Evolutionary conservation across 495 filamentous ascomycete genomes (phyloP).

Genomic region (Lepraria neglecta): DNA sequence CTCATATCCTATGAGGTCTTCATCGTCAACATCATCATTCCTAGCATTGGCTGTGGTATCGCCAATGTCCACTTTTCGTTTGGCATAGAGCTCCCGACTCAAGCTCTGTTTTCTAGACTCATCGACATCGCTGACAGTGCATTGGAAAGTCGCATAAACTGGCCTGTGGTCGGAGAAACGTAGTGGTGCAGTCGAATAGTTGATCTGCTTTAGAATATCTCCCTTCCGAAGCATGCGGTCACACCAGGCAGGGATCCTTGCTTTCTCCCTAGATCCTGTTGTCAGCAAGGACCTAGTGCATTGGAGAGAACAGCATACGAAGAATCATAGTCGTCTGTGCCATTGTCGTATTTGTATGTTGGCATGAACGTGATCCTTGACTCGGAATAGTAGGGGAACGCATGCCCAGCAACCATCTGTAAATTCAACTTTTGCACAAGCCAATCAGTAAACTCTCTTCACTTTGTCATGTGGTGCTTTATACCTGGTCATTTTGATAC

Average conservation of each 20-base stretch:
- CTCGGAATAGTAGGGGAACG: conserved; percentile 89
- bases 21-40: conserved; percentile 59
- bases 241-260: conserved; percentile 93
- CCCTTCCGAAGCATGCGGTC: conserved; percentile 89
- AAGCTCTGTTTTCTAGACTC: conserved; percentile 64
- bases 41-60: conserved; percentile 38
- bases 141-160: conserved; percentile 83
- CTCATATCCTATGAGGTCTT: conserved; percentile 66
- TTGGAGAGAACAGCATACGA: conserved; percentile 55
- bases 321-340: conserved; percentile 80
- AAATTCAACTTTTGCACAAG: conserved; percentile 65
- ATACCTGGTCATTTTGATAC: conserved; percentile 88
- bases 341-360: conserved; percentile 93
- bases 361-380: conserved; percentile 76
- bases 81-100: conserved; percentile 62
- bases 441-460: not conserved
- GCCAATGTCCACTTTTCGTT: conserved; percentile 55
- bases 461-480: conserved; percentile 1
- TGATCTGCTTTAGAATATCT: conserved; percentile 67
- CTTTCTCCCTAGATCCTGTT: conserved; percentile 62
- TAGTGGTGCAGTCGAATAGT: conserved; percentile 71
- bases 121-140: conserved; percentile 70
- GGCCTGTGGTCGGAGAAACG: conserved; percentile 91
- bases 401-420: conserved; percentile 87
- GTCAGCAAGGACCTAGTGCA: not conserved